Conservation (phyloP, 768 basidiomycete genomes). For the Suillus subalutaceus region DNA sequence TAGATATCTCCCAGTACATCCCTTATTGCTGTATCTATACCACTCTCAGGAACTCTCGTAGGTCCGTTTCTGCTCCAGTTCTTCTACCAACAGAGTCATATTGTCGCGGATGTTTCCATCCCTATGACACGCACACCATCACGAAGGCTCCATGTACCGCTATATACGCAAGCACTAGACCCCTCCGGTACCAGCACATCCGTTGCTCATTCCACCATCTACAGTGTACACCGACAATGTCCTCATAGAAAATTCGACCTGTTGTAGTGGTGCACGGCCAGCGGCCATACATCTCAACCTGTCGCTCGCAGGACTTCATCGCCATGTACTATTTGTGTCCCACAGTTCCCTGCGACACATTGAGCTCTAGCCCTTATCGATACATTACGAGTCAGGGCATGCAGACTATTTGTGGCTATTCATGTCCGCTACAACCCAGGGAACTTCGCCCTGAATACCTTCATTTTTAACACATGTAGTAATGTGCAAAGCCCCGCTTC, state of each 20-base stretch:
- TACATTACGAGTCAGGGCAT: background rate
- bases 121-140: background rate
- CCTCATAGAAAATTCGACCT: background rate
- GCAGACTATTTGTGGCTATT: no score
- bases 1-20: no score
- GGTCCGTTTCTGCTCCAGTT: background rate
- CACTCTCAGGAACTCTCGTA: background rate
- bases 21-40: no score
- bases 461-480: no score
- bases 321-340: background rate
- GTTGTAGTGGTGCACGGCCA: slow-evolving; percentile 13
- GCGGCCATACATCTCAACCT: slow-evolving; percentile 8
- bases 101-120: background rate
- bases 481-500: no score
- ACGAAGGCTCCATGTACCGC: background rate
- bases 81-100: no score
- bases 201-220: slow-evolving; percentile 9
- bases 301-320: background rate
- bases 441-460: no score
- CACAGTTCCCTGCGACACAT: background rate
- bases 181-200: background rate
- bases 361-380: background rate
- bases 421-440: no score
- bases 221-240: background rate
- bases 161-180: background rate